phyloP scores from a whole-genome alignment of 306 rosid species.

The Astragalus glycyphyllos region DNA sequence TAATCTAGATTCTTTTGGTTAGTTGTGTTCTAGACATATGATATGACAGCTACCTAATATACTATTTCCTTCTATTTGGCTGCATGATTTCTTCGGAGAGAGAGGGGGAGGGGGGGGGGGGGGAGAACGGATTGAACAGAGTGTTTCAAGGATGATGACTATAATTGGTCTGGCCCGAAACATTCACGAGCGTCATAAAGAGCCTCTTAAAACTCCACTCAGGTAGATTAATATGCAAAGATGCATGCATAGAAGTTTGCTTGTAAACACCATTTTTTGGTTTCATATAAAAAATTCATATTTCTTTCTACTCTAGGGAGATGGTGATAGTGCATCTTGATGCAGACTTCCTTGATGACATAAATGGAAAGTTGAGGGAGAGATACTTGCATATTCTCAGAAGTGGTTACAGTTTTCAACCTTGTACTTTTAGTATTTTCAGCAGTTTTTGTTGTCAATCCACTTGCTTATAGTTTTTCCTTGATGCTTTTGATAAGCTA shows the following conservation, averaged over 20 bases:
- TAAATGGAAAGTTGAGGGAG: slow-evolving; percentile 86
- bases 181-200: slow-evolving; percentile 93
- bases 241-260: not conserved
- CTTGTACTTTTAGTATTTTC: slow-evolving; percentile 26
- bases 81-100: slow-evolving; percentile 47
- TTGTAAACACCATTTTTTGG: not conserved
- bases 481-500: slow-evolving; percentile 21
- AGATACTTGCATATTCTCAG: slow-evolving; percentile 54
- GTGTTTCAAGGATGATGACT: slow-evolving; percentile 92
- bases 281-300: slow-evolving; percentile 7
- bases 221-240: slow-evolving; percentile 56
- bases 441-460: slow-evolving; percentile 11
- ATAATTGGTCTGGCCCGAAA: slow-evolving; percentile 95
- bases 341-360: slow-evolving; percentile 82
- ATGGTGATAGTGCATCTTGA: slow-evolving; percentile 98
- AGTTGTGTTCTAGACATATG: slow-evolving; percentile 21
- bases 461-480: slow-evolving; percentile 12
- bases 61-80: slow-evolving; percentile 22
- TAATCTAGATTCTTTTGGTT: slow-evolving; percentile 14
- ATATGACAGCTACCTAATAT: slow-evolving; percentile 31
- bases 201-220: slow-evolving; percentile 91
- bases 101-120: no score
- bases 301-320: slow-evolving; percentile 61
- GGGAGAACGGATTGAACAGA: slow-evolving; percentile 87
- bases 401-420: slow-evolving; percentile 2